Evolutionary conservation across 1,284 basidiomycete genomes (phyloP).

Genomic region (Ceratobasidium theobromae): DNA sequence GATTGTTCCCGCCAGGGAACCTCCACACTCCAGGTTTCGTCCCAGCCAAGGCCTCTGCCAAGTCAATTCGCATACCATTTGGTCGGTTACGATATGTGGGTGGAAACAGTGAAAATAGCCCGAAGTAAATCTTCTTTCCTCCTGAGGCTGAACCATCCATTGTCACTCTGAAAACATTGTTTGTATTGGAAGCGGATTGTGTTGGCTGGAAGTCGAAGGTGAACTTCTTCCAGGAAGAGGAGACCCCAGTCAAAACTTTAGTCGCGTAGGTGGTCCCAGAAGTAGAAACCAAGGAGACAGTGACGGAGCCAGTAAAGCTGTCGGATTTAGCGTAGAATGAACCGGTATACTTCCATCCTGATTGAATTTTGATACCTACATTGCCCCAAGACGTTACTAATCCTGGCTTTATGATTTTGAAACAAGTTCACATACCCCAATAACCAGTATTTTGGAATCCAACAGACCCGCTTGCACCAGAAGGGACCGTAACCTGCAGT

Average conservation of each 20-base stretch:
- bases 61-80: constrained; percentile 66
- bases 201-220: constrained; percentile 51
- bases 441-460: constrained; percentile 35
- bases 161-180: constrained; percentile 57
- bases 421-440: constrained; percentile 29
- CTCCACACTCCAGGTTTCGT: constrained; percentile 67
- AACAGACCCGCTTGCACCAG: constrained; percentile 4
- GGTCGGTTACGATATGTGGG: constrained; percentile 61
- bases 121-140: constrained; percentile 59
- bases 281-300: constrained; percentile 36
- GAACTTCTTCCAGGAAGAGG: constrained; percentile 53
- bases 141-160: constrained; percentile 44
- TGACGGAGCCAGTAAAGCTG: constrained; percentile 50
- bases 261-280: constrained; percentile 31
- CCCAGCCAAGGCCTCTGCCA: constrained; percentile 61
- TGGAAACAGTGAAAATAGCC: constrained; percentile 68
- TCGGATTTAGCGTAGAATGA: constrained; percentile 62
- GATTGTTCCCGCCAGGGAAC: constrained; percentile 64
- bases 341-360: constrained; percentile 59
- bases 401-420: too few relatives aligned
- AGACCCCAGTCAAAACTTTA: constrained; percentile 14
- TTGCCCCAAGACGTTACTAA: too few relatives aligned
- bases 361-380: constrained; percentile 60
- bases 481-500: constrained; percentile 24
- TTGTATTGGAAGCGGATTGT: constrained; percentile 45